phyloP scores from a whole-genome alignment of 2,329 filamentous ascomycete species.

The Epichloe coenophiala region DNA sequence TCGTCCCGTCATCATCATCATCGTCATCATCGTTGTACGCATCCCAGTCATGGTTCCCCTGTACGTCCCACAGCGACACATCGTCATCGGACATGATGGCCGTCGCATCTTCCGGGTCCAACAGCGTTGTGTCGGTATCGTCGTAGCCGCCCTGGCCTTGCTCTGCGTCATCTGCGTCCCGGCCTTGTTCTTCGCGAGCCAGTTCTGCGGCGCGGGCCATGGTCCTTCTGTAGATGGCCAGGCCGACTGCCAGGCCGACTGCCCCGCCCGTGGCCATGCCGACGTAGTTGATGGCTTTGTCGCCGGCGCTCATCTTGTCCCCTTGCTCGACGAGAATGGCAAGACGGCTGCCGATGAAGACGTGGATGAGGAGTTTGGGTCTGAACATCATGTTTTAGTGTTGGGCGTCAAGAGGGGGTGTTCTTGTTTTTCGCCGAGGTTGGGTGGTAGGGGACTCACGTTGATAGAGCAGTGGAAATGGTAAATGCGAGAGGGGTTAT shows the following conservation, averaged over 20 bases:
- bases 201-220: slow-evolving; percentile 50
- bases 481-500: slow-evolving; percentile 66
- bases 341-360: slow-evolving; percentile 80
- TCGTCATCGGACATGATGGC: slow-evolving; percentile 46
- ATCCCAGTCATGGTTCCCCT: slow-evolving; percentile 20
- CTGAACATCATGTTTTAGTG: slow-evolving; percentile 15
- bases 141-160: slow-evolving; percentile 25
- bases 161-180: slow-evolving; percentile 12
- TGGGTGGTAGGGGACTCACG: slow-evolving; percentile 20
- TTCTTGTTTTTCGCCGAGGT: too few species aligned
- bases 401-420: not conserved
- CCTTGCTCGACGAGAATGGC: slow-evolving; percentile 71
- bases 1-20: not conserved
- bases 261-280: slow-evolving; percentile 61
- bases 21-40: slow-evolving; percentile 17
- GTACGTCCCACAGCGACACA: slow-evolving; percentile 41
- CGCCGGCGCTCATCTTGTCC: slow-evolving; percentile 66
- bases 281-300: slow-evolving; percentile 72
- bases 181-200: slow-evolving; percentile 31
- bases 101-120: slow-evolving; percentile 36
- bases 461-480: slow-evolving; percentile 67
- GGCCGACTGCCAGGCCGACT: slow-evolving; percentile 64
- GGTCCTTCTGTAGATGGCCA: slow-evolving; percentile 67
- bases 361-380: slow-evolving; percentile 81
- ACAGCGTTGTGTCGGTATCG: slow-evolving; percentile 30